phyloP scores from a whole-genome alignment of 78 protist genomes.

The Tieghemostelium lacteum region DNA sequence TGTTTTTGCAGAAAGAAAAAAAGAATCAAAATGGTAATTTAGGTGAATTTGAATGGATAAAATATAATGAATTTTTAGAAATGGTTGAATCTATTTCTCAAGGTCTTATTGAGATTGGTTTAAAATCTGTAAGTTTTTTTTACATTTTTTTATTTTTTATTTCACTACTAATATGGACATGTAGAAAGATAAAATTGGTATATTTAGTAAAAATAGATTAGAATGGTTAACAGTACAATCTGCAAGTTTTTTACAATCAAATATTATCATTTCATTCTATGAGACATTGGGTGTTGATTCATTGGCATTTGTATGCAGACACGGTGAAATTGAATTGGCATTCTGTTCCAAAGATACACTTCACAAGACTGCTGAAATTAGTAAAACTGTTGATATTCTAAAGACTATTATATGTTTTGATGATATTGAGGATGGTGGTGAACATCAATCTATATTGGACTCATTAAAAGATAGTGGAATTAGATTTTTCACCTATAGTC shows the following conservation, averaged over 20 bases:
- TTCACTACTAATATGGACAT: not conserved
- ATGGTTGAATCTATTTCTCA: not conserved
- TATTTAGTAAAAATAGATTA: slow-evolving; percentile 65
- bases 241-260: slow-evolving; percentile 17
- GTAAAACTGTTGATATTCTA: not conserved
- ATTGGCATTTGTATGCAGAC: slow-evolving; percentile 64
- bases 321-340: slow-evolving; percentile 64
- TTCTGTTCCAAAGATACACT: slow-evolving; percentile 58
- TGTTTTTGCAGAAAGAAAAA: slow-evolving; percentile 40
- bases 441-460: not conserved
- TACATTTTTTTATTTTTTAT: not conserved
- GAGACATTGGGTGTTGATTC: slow-evolving; percentile 67
- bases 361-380: slow-evolving; percentile 6
- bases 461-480: not conserved
- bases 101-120: slow-evolving; percentile 46
- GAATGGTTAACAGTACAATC: slow-evolving; percentile 84
- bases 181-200: slow-evolving; percentile 76
- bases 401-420: slow-evolving; percentile 56
- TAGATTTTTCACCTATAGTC: not conserved
- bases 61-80: slow-evolving; percentile 11
- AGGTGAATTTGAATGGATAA: slow-evolving; percentile 45
- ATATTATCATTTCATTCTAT: slow-evolving; percentile 48
- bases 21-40: slow-evolving; percentile 31
- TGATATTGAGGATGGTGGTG: slow-evolving; percentile 12
- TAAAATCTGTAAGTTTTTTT: slow-evolving; percentile 22